A percentile compares a stretch with the other conserved stretches of the same genome.
Conservation (phyloP, 2,329 filamentous ascomycete species). For the Trichoderma sp. region DNA sequence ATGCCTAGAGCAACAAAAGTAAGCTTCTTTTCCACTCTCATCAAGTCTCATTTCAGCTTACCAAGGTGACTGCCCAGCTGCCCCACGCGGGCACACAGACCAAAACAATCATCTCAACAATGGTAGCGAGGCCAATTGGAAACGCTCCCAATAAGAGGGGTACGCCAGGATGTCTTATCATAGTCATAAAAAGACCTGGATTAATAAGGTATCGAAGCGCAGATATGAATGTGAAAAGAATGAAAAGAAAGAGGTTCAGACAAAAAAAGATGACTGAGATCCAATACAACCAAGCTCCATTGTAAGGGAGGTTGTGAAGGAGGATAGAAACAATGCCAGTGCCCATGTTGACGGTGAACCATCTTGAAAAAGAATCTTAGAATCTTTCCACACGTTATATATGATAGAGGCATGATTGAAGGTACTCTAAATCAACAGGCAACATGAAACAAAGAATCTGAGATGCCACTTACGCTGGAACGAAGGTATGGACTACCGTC, state of each 20-base stretch:
- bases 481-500: not conserved
- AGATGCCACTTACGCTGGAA: slow-evolving; percentile 3
- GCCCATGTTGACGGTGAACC: slow-evolving; percentile 15
- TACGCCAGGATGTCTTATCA: not conserved
- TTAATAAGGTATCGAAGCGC: slow-evolving; percentile 2
- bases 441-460: not conserved
- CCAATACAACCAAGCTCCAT: not conserved
- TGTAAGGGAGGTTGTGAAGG: slow-evolving; percentile 13
- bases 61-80: not conserved
- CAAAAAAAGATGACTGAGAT: not conserved
- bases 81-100: slow-evolving; percentile 10
- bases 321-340: slow-evolving; percentile 15
- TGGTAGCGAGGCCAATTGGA: slow-evolving; percentile 7
- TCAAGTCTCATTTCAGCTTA: not conserved
- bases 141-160: slow-evolving; percentile 1
- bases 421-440: not conserved
- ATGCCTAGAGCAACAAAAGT: not conserved
- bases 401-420: not conserved
- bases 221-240: not conserved
- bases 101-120: slow-evolving; percentile 8
- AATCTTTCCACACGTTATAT: not conserved
- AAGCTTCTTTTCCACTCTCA: not conserved
- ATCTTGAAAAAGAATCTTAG: not conserved
- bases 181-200: not conserved
- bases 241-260: not conserved